Evolutionary conservation across 1,139 yeast species (phyloP), one percentile per base, ranked within the genome.

Genomic region (Kazachstania sp.): DNA sequence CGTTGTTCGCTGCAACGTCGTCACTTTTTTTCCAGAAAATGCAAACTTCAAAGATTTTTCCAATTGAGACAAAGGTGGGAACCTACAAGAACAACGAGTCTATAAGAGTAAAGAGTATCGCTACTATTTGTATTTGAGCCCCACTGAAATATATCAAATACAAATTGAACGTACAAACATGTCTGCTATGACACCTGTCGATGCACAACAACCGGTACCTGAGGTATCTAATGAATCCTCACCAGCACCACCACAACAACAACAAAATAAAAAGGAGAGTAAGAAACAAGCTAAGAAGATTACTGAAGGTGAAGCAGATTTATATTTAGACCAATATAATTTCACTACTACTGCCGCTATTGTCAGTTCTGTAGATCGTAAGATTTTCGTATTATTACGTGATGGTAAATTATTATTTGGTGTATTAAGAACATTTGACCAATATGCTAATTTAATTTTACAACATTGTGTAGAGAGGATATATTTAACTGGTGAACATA

Each of bases 341-440:
- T 92, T 90, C 70, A 92, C 97, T 46, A 92, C 98, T 1, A 95
- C 97, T 0, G 97, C 97, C 1, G 95, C 96, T 29, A 79, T 92
- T 47, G 88, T 92, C 41, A 96, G 95, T 28, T 83, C 95, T 18
- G 95, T 92, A 19, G 97, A 92, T 66, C 79, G 95, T 66, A 69
- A 63, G 72, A 71, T 52, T 29, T 83, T 87, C 58, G 95, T 88
- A 8, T 75, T 87, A 43, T 73, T 92, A 55, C 83, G 96, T 63
- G 98, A 90, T 64, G 97, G 97, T 34, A 77, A 94, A 57, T 81
- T 83, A 57, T 71, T 92, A 38, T 83, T 86, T 65, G 99, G 98
- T 31, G 86, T 90, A 29, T 73, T 92, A 57, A 78, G 99, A 67
- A 88, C 97, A 1, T 92, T 92, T 67, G 99, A 92, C 69, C 97